phyloP scores from a whole-genome alignment of 1,284 basidiomycete species.

The Anthracocystis walkeri region DNA sequence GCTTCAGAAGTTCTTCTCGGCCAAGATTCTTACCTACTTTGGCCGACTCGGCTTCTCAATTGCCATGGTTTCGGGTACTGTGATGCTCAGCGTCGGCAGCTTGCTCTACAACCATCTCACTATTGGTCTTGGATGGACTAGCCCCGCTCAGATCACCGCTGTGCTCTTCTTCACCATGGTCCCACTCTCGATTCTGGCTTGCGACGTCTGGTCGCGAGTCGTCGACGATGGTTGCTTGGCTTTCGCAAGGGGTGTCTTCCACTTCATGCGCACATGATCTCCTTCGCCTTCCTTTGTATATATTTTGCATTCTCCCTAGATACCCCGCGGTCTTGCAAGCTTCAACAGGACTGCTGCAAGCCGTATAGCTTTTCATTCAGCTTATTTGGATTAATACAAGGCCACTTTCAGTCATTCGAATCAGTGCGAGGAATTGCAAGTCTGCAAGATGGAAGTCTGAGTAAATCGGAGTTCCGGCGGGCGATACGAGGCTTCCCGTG shows the following conservation, averaged over 20 bases:
- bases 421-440: neutral
- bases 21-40: slow-evolving; percentile 37
- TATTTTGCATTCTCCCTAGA: slow-evolving; percentile 1
- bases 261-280: slow-evolving; percentile 37
- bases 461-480: too few species aligned
- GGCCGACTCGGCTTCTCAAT: slow-evolving; percentile 56
- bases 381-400: neutral
- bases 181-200: slow-evolving; percentile 48
- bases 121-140: slow-evolving; percentile 33
- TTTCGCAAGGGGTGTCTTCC: slow-evolving; percentile 50
- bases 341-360: neutral
- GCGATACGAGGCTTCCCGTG: too few species aligned
- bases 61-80: slow-evolving; percentile 51
- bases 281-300: neutral
- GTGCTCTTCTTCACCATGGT: slow-evolving; percentile 53
- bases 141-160: slow-evolving; percentile 40
- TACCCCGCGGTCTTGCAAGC: neutral
- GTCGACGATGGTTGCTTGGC: slow-evolving; percentile 47
- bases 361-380: neutral
- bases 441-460: neutral
- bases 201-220: slow-evolving; percentile 48
- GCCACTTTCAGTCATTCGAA: neutral
- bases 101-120: slow-evolving; percentile 45
- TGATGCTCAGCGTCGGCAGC: slow-evolving; percentile 55
- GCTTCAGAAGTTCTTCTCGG: slow-evolving; percentile 42